phyloP scores from a whole-genome alignment of 768 basidiomycete species.

The Arthromyces matolae region DNA sequence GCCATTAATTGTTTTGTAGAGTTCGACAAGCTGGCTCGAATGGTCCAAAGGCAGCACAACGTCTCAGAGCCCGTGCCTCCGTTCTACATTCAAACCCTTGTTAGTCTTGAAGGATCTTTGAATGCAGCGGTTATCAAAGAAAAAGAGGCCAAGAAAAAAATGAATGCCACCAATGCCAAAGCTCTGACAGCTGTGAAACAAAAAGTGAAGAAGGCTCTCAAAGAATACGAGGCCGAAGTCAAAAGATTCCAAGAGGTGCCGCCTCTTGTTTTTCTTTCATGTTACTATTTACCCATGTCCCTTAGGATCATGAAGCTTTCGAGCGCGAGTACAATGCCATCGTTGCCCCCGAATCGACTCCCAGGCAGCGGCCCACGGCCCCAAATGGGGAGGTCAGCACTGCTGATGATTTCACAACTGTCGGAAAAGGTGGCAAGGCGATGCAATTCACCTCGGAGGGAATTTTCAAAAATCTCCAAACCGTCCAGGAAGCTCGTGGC shows the following conservation, averaged over 20 bases:
- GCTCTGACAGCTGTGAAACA: constrained; percentile 98
- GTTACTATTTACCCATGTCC: background rate
- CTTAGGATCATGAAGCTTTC: constrained; percentile 85
- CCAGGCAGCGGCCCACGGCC: constrained; percentile 31
- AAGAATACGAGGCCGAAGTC: constrained; percentile 83
- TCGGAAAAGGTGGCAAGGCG: constrained; percentile 85
- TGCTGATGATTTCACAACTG: constrained; percentile 79
- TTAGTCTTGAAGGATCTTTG: constrained; percentile 72
- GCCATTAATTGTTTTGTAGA: constrained; percentile 44
- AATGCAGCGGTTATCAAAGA: constrained; percentile 75
- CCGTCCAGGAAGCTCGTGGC: constrained; percentile 90
- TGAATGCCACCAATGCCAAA: constrained; percentile 91
- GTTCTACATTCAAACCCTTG: constrained; percentile 75
- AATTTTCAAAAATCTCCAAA: constrained; percentile 89
- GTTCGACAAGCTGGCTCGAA: constrained; percentile 91
- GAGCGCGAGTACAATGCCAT: constrained; percentile 66
- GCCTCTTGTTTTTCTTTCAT: background rate
- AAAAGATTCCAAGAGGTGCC: constrained; percentile 76
- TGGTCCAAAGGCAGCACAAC: constrained; percentile 86
- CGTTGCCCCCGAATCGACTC: constrained; percentile 42
- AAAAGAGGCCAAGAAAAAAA: constrained; percentile 93
- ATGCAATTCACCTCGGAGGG: constrained; percentile 79
- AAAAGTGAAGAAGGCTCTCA: constrained; percentile 86
- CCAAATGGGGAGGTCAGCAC: constrained; percentile 42
- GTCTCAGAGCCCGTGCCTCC: constrained; percentile 83